These are phyloP conservation scores for Nemania bipapillata DNA, from an alignment of 2,329 filamentous ascomycete genomes.

Conservation along the genomic window DNA sequence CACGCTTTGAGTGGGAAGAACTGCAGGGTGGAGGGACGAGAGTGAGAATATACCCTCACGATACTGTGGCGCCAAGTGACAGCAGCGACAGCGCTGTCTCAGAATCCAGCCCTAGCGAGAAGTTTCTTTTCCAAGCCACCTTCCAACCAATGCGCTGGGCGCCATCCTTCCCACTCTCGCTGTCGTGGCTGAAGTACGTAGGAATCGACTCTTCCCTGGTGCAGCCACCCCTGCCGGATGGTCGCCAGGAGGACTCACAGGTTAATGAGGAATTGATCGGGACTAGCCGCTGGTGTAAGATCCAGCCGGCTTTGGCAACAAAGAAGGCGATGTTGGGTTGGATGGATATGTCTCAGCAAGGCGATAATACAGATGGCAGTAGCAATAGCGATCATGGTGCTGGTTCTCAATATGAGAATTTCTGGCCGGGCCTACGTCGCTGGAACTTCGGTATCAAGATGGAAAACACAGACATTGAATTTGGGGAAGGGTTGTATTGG, in stretches of 20 bases:
- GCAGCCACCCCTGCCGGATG: slow-evolving; percentile 60
- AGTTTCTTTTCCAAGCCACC: slow-evolving; percentile 59
- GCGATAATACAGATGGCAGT: neutral
- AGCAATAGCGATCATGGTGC: neutral
- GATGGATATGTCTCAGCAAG: slow-evolving; percentile 8
- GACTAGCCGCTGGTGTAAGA: slow-evolving; percentile 1
- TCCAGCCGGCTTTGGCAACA: neutral
- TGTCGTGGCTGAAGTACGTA: slow-evolving; percentile 53
- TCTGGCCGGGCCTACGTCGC: slow-evolving; percentile 8
- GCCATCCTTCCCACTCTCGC: slow-evolving; percentile 59
- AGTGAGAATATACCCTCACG: slow-evolving; percentile 60
- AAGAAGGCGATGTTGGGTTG: neutral
- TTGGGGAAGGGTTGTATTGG: slow-evolving; percentile 6
- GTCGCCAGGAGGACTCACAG: neutral
- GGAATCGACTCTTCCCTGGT: slow-evolving; percentile 59
- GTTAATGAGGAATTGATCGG: neutral
- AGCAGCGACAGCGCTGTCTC: slow-evolving; percentile 35
- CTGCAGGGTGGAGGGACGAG: slow-evolving; percentile 52
- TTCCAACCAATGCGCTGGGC: slow-evolving; percentile 56
- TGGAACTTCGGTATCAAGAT: slow-evolving; percentile 14
- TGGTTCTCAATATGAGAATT: neutral
- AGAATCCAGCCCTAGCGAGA: slow-evolving; percentile 51
- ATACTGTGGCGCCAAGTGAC: slow-evolving; percentile 42
- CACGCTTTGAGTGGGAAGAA: slow-evolving; percentile 60
- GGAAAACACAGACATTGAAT: slow-evolving; percentile 3